These are phyloP conservation scores for Magnusiomyces magnusii DNA, from an alignment of 1,139 yeast species.

Conservation along the genomic window DNA sequence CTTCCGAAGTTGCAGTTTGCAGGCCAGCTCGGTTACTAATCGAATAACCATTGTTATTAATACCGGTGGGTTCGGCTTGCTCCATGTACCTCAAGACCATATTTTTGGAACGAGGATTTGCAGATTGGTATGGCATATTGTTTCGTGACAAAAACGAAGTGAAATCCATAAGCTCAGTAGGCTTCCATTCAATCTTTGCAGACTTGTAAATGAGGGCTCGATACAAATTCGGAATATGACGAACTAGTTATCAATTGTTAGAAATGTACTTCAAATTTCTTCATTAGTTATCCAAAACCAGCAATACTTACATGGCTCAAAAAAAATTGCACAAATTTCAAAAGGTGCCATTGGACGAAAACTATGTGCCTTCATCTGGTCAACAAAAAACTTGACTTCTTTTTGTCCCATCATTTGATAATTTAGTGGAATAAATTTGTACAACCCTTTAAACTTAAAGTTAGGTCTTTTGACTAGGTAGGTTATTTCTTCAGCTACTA, in stretches of 20 bases:
- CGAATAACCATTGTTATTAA: neutral
- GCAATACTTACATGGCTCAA: neutral
- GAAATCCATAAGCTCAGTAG: neutral
- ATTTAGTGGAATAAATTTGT: neutral
- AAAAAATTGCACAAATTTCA: conserved; percentile 1
- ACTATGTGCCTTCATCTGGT: conserved; percentile 2
- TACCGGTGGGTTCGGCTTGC: neutral
- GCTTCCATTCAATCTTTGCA: neutral
- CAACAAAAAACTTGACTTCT: neutral
- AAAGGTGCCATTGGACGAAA: neutral
- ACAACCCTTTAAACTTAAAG: neutral
- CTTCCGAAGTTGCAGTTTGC: neutral
- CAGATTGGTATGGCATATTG: conserved; percentile 2
- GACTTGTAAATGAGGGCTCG: neutral
- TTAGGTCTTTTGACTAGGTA: neutral
- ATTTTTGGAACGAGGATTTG: conserved; percentile 1
- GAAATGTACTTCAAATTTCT: neutral
- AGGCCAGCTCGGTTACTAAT: neutral
- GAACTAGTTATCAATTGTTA: neutral
- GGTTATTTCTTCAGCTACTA: neutral
- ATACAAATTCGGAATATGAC: neutral
- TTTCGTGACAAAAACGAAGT: neutral
- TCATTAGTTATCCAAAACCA: neutral
- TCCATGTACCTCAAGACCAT: neutral
- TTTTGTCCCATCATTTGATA: neutral